Conservation (phyloP, 148 eudicot genomes). For the Pouteria glomerata region DNA sequence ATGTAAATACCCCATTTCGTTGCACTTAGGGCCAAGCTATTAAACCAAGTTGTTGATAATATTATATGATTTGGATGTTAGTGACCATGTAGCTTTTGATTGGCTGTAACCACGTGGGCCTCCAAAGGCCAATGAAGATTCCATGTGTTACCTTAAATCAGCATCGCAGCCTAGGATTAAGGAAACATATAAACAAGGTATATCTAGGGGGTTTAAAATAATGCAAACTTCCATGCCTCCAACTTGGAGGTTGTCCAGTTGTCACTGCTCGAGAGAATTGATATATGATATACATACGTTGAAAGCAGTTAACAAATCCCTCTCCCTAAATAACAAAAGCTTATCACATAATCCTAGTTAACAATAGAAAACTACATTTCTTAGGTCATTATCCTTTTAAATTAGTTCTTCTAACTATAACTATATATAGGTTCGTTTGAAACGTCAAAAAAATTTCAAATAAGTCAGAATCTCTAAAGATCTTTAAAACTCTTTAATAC, state of each 20-base stretch:
- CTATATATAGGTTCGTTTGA: no score
- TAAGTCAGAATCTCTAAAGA: no score
- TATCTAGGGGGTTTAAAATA: not conserved
- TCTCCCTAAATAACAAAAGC: no score
- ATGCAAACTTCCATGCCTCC: not conserved
- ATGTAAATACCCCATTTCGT: no score
- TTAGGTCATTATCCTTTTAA: no score
- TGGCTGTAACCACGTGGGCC: not conserved
- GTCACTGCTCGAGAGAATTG: not conserved
- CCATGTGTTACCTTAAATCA: not conserved
- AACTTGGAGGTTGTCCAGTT: constrained; percentile 1
- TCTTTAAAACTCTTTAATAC: no score
- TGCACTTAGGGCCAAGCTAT: not conserved
- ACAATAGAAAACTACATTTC: no score
- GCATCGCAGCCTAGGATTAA: not conserved
- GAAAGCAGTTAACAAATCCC: no score
- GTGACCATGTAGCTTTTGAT: not conserved
- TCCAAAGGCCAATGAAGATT: not conserved
- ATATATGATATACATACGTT: no score
- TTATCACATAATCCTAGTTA: no score
- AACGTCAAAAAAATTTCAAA: no score
- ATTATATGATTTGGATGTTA: not conserved
- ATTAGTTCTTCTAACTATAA: no score
- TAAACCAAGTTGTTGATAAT: not conserved
- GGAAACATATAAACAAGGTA: not conserved